Base-by-base conservation (phyloP, 352 stramenopile species). In the Pythium sukuiense region DNA sequence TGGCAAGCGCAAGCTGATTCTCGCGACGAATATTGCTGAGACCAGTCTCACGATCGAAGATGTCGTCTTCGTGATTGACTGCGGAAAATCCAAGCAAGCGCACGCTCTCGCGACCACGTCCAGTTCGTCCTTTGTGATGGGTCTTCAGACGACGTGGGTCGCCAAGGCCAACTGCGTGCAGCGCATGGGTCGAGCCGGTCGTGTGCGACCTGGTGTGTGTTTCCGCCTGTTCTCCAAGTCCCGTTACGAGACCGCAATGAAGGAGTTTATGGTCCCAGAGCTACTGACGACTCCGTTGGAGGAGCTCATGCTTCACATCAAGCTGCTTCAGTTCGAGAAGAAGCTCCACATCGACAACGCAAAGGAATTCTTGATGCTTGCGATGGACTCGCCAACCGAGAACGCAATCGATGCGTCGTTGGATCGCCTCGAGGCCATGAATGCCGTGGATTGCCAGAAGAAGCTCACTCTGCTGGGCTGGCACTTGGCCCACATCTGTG, bases 21-120 rank as follows among this genome's bases (percentile, higher is more conserved):
- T 98, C 52, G 80, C 92, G 6, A 99, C 97, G 0, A 99, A 98
- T 68, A 98, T 99, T 54, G 96, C 96, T 6, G 97, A 99, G 76
- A 98, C 96, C 13, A 98, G 89, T 69, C 76, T 99, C 4, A 99
- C 97, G 13, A 97, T 99, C n/a, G 93, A 97, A 37, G 87, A 96
- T 62, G 93, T 99, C 27, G 90, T 93, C 11, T 97, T 97, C 59
- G 87, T 96, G 5, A 83, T 96, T 41, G 87, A 96, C 55, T 93
- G 77, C 48, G 86, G 86, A 60, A 96, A 94, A 56, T 90, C 81
- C 0, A 96, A 93, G 68, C 86, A 96, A 50, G 77, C 77, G 20
- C 83, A 91, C 55, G 74, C 75, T 0, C 78, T 93, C 35, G 80
- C 74, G 24, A 75, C 75, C 8, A 86, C 76, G 12, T 88, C 76